Conservation (phyloP, 2,329 filamentous ascomycete genomes). For the Cordyceps fumosorosea region DNA sequence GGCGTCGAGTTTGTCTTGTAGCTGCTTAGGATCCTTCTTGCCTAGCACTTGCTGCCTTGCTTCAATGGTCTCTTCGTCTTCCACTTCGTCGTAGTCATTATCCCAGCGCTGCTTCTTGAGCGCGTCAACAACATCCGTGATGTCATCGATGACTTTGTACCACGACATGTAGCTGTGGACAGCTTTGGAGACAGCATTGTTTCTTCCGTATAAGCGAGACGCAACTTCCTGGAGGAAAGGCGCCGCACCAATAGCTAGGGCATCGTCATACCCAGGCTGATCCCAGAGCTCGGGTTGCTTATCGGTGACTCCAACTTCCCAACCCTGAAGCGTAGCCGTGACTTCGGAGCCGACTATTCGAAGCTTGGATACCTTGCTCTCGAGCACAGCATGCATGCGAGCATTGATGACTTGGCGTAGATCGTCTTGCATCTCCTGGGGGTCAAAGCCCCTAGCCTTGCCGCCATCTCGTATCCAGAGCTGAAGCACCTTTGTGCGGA, state of each 20-base stretch:
- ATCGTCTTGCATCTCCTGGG: slow-evolving; percentile 59
- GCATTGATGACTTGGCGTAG: slow-evolving; percentile 63
- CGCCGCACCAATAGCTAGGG: slow-evolving; percentile 58
- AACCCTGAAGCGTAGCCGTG: slow-evolving; percentile 52
- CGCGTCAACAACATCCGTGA: slow-evolving; percentile 55
- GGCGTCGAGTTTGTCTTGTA: slow-evolving; percentile 53
- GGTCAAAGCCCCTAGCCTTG: slow-evolving; percentile 59
- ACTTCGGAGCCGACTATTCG: slow-evolving; percentile 59
- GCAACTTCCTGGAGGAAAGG: slow-evolving; percentile 64
- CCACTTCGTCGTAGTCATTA: slow-evolving; percentile 65
- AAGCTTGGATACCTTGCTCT: slow-evolving; percentile 57
- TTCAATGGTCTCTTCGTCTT: slow-evolving; percentile 66
- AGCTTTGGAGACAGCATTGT: slow-evolving; percentile 56
- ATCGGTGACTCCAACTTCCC: slow-evolving; percentile 48
- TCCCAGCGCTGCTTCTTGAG: slow-evolving; percentile 68
- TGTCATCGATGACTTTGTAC: slow-evolving; percentile 64
- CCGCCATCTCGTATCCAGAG: slow-evolving; percentile 68
- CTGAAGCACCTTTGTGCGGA: slow-evolving; percentile 64
- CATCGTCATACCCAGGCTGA: slow-evolving; percentile 53
- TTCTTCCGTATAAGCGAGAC: slow-evolving; percentile 65
- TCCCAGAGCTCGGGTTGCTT: slow-evolving; percentile 60
- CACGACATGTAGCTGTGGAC: slow-evolving; percentile 63
- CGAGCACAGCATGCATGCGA: slow-evolving; percentile 58
- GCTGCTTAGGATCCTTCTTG: slow-evolving; percentile 60
- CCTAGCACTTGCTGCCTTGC: slow-evolving; percentile 61